A percentile compares a stretch with the other conserved stretches of the same genome.
Evolutionary conservation across 805 yeast species (phyloP).

Genomic region (Candida dajiaensis): DNA sequence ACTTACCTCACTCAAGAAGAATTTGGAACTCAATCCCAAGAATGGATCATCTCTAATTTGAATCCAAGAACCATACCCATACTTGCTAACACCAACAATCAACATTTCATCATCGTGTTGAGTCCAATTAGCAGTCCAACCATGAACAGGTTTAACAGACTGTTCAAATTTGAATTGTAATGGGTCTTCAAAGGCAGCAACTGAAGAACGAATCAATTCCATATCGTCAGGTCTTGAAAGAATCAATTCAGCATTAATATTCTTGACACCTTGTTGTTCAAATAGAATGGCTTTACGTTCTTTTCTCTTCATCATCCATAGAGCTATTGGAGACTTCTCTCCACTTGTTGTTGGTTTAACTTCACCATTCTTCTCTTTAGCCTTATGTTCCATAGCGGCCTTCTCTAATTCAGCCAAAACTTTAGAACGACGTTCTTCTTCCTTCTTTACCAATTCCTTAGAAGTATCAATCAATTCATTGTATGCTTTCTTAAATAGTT

Average conservation of each 20-base stretch:
- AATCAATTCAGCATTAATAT: constrained; percentile 85
- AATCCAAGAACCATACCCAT: constrained; percentile 95
- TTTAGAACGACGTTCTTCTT: constrained; percentile 55
- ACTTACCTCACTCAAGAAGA: constrained; percentile 55
- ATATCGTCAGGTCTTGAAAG: constrained; percentile 82
- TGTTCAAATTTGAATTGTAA: constrained; percentile 52
- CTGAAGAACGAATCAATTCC: constrained; percentile 51
- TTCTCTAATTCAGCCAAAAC: constrained; percentile 53
- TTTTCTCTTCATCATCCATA: constrained; percentile 60
- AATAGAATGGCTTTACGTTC: constrained; percentile 88
- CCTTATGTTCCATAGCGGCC: constrained; percentile 51
- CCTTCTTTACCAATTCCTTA: constrained; percentile 52
- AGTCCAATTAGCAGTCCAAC: constrained; percentile 89
- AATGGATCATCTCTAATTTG: constrained; percentile 95
- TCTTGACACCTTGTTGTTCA: constrained; percentile 82
- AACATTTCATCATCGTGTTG: constrained; percentile 80
- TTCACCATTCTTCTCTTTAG: constrained; percentile 32
- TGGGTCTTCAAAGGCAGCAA: constrained; percentile 55
- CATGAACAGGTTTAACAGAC: constrained; percentile 74
- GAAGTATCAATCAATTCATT: constrained; percentile 65
- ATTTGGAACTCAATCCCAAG: constrained; percentile 76
- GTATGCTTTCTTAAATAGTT: constrained; percentile 67
- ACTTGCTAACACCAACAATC: constrained; percentile 79
- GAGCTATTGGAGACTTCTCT: constrained; percentile 39
- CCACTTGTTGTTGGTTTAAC: constrained; percentile 22